These are phyloP conservation scores for Xerocomellus chrysenteron DNA, from an alignment of 768 basidiomycete species.

Conservation along the genomic window DNA sequence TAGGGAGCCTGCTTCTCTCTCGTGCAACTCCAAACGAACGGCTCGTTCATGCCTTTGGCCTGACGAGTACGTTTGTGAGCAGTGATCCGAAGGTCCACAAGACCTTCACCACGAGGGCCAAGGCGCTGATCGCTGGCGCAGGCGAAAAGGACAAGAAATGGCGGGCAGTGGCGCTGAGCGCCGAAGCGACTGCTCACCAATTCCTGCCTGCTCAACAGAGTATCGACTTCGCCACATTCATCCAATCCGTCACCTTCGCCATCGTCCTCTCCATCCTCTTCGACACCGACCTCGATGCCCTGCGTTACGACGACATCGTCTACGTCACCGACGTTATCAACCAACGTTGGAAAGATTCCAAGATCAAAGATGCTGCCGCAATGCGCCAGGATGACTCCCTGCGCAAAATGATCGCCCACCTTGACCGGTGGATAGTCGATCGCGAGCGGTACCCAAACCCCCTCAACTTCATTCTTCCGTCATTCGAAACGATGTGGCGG, in stretches of 20 bases:
- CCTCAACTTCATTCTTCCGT: constrained; percentile 54
- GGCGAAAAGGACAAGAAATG: constrained; percentile 12
- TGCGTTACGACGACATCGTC: constrained; percentile 38
- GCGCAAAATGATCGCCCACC: constrained; percentile 29
- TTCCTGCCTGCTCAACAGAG: constrained; percentile 10
- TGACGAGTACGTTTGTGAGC: constrained; percentile 56
- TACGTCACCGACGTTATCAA: constrained; percentile 42
- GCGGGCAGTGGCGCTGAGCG: constrained; percentile 10
- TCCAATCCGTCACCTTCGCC: constrained; percentile 45
- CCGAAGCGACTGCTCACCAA: constrained; percentile 12
- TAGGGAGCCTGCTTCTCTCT: constrained; percentile 14
- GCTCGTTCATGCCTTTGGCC: constrained; percentile 25
- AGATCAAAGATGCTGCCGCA: constrained; percentile 5
- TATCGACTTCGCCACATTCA: constrained; percentile 36
- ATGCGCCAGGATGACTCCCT: constrained; percentile 31
- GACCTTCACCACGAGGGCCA: constrained; percentile 23
- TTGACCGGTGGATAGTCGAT: constrained; percentile 37
- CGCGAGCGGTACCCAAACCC: constrained; percentile 34
- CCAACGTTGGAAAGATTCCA: constrained; percentile 26
- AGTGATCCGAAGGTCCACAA: constrained; percentile 30
- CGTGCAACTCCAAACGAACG: constrained; percentile 25
- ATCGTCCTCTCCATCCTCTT: constrained; percentile 44
- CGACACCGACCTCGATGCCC: constrained; percentile 25
- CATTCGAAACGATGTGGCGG: constrained; percentile 66
- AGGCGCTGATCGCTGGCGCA: constrained; percentile 14